A percentile compares a stretch with the other conserved stretches of the same genome.
Evolutionary conservation across 352 stramenopile species (phyloP).

Genomic region (Plasmopara halstedii): DNA sequence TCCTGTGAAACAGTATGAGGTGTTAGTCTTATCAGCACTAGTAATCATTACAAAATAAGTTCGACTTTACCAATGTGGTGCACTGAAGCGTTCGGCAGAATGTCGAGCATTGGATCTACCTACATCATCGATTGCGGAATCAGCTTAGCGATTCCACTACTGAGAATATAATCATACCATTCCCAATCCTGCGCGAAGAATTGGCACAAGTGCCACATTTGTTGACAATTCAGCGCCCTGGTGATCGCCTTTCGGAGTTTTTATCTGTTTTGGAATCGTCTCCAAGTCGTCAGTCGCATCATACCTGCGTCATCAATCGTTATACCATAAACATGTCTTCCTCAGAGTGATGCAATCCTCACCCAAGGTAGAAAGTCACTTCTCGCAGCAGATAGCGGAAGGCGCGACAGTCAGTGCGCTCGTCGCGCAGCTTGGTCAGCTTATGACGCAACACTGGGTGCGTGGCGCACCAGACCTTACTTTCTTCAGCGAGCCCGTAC

Average conservation of each 20-base stretch:
- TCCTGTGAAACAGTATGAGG: slow-evolving; percentile 16
- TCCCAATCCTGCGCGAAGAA: slow-evolving; percentile 89
- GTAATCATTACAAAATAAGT: slow-evolving; percentile 2
- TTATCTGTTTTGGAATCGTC: slow-evolving; percentile 65
- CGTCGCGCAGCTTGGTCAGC: slow-evolving; percentile 94
- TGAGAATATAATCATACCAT: slow-evolving; percentile 38
- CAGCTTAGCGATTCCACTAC: no score
- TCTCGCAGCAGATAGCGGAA: slow-evolving; percentile 95
- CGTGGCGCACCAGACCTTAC: slow-evolving; percentile 77
- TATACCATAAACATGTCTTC: neutral
- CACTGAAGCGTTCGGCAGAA: slow-evolving; percentile 93
- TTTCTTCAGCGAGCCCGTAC: slow-evolving; percentile 47
- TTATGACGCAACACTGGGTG: slow-evolving; percentile 94
- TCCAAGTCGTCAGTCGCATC: slow-evolving; percentile 70
- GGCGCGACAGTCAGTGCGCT: slow-evolving; percentile 85
- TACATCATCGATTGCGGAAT: slow-evolving; percentile 28
- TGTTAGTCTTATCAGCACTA: slow-evolving; percentile 1
- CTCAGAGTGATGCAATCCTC: slow-evolving; percentile 24
- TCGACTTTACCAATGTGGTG: slow-evolving; percentile 92
- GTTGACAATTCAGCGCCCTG: slow-evolving; percentile 86
- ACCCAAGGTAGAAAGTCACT: slow-evolving; percentile 98
- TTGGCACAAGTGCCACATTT: slow-evolving; percentile 93
- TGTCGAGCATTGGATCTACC: slow-evolving; percentile 94
- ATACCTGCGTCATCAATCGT: slow-evolving; percentile 33
- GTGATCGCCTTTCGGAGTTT: slow-evolving; percentile 69